Evolutionary conservation across 345 rosid species (phyloP).

Genomic region (Rhodamnia rubescens): DNA sequence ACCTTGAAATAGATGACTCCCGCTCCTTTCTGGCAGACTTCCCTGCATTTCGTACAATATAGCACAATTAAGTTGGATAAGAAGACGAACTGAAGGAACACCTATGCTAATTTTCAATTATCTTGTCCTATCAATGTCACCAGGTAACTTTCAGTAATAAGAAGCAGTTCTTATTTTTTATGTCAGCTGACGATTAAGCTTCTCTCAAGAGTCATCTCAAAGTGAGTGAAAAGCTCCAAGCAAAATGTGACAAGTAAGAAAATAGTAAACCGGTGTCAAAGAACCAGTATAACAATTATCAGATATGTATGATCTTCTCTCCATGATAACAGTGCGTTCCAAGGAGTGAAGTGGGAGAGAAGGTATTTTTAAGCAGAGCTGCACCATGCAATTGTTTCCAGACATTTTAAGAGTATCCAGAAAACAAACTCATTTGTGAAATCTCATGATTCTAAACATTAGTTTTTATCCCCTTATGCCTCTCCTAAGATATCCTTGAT

Average conservation of each 20-base stretch:
- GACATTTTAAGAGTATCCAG: not conserved
- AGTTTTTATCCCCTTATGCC: not conserved
- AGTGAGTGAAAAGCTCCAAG: not conserved
- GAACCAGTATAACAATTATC: not conserved
- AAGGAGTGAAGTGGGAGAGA: not conserved
- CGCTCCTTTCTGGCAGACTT: conserved; percentile 24
- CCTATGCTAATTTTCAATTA: not conserved
- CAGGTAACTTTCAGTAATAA: not conserved
- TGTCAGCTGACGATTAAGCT: not conserved
- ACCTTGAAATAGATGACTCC: conserved; percentile 45
- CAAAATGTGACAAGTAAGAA: not conserved
- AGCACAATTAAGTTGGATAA: not conserved
- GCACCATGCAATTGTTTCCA: not conserved
- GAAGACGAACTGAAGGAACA: conserved; percentile 1
- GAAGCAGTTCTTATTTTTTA: not conserved
- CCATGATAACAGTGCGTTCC: not conserved
- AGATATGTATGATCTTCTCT: not conserved
- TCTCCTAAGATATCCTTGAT: not conserved
- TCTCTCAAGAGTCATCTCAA: not conserved
- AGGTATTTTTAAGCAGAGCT: not conserved
- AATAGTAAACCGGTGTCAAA: not conserved
- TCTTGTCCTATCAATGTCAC: not conserved
- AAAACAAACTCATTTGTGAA: not conserved
- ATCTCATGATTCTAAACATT: not conserved
- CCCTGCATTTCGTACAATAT: conserved; percentile 25